Evolutionary conservation across 495 filamentous ascomycete genomes (phyloP).

Genomic region (Lichina pygmaea): DNA sequence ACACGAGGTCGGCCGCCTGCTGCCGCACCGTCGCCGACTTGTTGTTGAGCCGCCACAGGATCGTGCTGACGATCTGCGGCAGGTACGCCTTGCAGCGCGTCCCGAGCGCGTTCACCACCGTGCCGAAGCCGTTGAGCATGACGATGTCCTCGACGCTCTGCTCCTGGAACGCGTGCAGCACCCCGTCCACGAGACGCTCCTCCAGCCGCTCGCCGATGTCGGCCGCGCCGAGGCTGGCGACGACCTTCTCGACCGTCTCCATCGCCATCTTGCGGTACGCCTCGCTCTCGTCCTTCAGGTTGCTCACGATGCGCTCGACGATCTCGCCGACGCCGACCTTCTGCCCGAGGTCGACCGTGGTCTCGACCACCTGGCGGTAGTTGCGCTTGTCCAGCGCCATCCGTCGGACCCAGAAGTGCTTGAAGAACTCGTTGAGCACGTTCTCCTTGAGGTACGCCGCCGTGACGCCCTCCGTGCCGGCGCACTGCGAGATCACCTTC

Average conservation of each 20-base stretch:
- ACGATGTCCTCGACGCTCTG: constrained; percentile 91
- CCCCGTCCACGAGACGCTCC: constrained; percentile 81
- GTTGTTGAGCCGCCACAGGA: constrained; percentile 95
- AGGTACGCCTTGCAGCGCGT: constrained; percentile 89
- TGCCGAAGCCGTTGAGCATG: constrained; percentile 96
- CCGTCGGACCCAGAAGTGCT: constrained; percentile 91
- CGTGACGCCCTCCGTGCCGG: constrained; percentile 82
- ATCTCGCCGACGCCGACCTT: constrained; percentile 95
- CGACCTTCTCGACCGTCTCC: constrained; percentile 87
- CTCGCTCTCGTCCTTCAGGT: constrained; percentile 94
- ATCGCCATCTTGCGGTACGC: constrained; percentile 98
- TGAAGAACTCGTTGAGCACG: constrained; percentile 90
- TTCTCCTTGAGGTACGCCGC: constrained; percentile 83
- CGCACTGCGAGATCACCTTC: constrained; percentile 94
- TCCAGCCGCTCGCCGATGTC: constrained; percentile 84
- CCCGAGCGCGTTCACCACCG: constrained; percentile 85
- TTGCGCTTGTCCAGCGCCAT: constrained; percentile 96
- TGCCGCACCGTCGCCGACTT: constrained; percentile 88
- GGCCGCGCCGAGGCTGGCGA: constrained; percentile 74
- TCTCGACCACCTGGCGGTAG: constrained; percentile 92
- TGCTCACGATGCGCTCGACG: constrained; percentile 70
- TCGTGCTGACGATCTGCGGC: constrained; percentile 84
- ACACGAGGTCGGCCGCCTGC: constrained; percentile 90
- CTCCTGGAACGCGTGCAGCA: constrained; percentile 94
- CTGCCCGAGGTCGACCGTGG: constrained; percentile 88